phyloP scores from a whole-genome alignment of 2,329 filamentous ascomycete genomes.

The Hypoxylon sp. region DNA sequence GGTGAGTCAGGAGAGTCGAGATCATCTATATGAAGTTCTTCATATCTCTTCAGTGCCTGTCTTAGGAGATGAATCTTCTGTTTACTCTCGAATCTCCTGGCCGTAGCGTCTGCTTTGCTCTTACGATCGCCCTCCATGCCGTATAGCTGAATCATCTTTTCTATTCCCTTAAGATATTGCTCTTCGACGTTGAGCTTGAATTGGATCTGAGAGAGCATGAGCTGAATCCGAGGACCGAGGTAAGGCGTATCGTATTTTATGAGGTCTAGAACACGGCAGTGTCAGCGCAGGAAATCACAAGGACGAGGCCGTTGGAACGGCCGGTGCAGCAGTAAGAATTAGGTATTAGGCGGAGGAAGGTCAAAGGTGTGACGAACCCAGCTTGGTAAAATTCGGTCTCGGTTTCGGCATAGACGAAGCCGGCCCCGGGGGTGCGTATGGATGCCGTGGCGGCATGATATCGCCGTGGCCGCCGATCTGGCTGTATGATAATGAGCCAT shows the following conservation, averaged over 20 bases:
- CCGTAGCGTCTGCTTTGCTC: slow-evolving; percentile 91
- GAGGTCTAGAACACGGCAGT: slow-evolving; percentile 69
- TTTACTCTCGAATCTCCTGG: slow-evolving; percentile 89
- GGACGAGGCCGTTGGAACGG: not conserved
- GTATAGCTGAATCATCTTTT: slow-evolving; percentile 99
- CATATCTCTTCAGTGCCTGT: slow-evolving; percentile 95
- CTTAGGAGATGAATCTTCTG: slow-evolving; percentile 97
- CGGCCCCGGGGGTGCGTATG: slow-evolving; percentile 77
- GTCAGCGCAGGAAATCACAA: slow-evolving; percentile 3
- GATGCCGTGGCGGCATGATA: slow-evolving; percentile 81
- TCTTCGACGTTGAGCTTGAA: slow-evolving; percentile 99
- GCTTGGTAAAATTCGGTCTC: slow-evolving; percentile 91
- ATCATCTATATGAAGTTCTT: slow-evolving; percentile 89
- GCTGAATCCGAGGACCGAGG: slow-evolving; percentile 94
- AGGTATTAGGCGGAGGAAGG: not conserved
- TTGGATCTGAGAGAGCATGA: slow-evolving; percentile 98
- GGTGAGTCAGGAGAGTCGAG: slow-evolving; percentile 79
- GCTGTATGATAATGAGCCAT: slow-evolving; percentile 64
- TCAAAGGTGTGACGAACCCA: slow-evolving; percentile 68
- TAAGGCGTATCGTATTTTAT: slow-evolving; percentile 99
- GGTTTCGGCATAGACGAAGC: slow-evolving; percentile 73
- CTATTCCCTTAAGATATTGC: slow-evolving; percentile 97
- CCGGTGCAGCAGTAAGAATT: not conserved
- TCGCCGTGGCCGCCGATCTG: slow-evolving; percentile 72
- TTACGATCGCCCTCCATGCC: slow-evolving; percentile 97